phyloP scores from a whole-genome alignment of 805 yeast genomes.

The Wickerhamiella alocasiicola region DNA sequence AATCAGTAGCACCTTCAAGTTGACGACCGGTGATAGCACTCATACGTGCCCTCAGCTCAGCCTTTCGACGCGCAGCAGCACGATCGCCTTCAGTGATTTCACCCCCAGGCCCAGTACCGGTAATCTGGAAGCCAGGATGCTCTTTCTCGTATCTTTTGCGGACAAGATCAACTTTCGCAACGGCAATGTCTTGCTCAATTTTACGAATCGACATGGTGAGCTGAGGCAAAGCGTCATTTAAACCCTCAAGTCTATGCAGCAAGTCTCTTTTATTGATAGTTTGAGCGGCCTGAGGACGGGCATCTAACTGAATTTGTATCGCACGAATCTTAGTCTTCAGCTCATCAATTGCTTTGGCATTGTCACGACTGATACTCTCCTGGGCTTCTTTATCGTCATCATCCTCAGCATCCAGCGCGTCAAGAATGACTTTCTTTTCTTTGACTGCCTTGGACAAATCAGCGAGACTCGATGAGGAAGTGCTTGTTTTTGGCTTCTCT shows the following conservation, averaged over 20 bases:
- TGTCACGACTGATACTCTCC: slow-evolving; percentile 28
- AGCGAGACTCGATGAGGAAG: slow-evolving; percentile 13
- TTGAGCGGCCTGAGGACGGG: slow-evolving; percentile 15
- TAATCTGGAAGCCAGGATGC: slow-evolving; percentile 57
- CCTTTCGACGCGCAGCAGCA: slow-evolving; percentile 67
- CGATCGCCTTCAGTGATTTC: slow-evolving; percentile 73
- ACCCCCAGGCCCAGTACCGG: slow-evolving; percentile 82
- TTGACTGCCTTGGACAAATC: slow-evolving; percentile 51
- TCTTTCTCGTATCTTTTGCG: slow-evolving; percentile 43
- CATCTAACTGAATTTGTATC: slow-evolving; percentile 31
- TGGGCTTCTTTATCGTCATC: slow-evolving; percentile 29
- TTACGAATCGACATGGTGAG: slow-evolving; percentile 50
- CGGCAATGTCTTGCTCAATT: slow-evolving; percentile 56
- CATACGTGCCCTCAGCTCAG: slow-evolving; percentile 72
- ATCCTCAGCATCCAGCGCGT: slow-evolving; percentile 57
- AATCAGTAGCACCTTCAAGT: slow-evolving; percentile 32
- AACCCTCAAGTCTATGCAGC: slow-evolving; percentile 42
- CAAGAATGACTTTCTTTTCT: slow-evolving; percentile 59
- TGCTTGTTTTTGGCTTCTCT: slow-evolving; percentile 5
- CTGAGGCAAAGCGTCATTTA: slow-evolving; percentile 60
- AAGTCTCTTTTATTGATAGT: slow-evolving; percentile 39
- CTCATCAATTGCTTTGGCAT: slow-evolving; percentile 45
- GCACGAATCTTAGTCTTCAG: slow-evolving; percentile 48
- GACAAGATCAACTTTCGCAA: slow-evolving; percentile 51
- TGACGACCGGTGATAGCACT: slow-evolving; percentile 81